Conservation (phyloP, 2,329 filamentous ascomycete genomes). For the Clarireedia homoeocarpa region DNA sequence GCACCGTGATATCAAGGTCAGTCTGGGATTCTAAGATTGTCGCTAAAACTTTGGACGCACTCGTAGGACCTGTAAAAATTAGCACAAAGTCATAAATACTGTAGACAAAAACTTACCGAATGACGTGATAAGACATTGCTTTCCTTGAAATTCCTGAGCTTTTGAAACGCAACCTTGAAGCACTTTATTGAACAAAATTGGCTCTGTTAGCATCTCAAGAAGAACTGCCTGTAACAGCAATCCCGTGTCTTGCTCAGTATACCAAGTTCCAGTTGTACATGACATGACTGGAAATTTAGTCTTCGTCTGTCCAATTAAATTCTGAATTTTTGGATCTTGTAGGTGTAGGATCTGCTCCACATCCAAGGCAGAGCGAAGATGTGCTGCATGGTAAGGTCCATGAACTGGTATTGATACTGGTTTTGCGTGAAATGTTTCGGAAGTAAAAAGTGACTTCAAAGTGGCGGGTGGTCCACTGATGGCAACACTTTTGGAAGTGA, state of each 20-base stretch:
- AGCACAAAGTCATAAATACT: background rate
- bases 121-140: conserved; percentile 39
- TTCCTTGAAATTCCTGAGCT: conserved; percentile 34
- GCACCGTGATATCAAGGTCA: conserved; percentile 3
- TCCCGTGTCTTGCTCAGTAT: conserved; percentile 10
- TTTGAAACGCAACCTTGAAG: conserved; percentile 40
- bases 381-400: conserved; percentile 27
- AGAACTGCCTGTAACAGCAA: conserved; percentile 22
- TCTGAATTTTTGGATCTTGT: conserved; percentile 32
- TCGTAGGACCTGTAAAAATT: conserved; percentile 40
- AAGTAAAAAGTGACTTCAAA: conserved; percentile 4
- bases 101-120: conserved; percentile 30
- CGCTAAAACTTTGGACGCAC: conserved; percentile 32
- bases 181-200: conserved; percentile 40
- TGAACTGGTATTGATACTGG: conserved; percentile 16
- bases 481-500: conserved; percentile 5
- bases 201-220: conserved; percentile 43
- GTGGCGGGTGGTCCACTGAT: conserved; percentile 9
- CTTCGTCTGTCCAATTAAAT: conserved; percentile 35
- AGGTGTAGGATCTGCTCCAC: conserved; percentile 15
- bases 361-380: conserved; percentile 23
- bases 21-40: conserved; percentile 6
- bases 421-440: conserved; percentile 2
- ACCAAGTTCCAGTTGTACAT: conserved; percentile 30
- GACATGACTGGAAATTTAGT: conserved; percentile 44